These are phyloP conservation scores for Massarina eburnea DNA, from an alignment of 2,329 filamentous ascomycete genomes.

Conservation along the genomic window DNA sequence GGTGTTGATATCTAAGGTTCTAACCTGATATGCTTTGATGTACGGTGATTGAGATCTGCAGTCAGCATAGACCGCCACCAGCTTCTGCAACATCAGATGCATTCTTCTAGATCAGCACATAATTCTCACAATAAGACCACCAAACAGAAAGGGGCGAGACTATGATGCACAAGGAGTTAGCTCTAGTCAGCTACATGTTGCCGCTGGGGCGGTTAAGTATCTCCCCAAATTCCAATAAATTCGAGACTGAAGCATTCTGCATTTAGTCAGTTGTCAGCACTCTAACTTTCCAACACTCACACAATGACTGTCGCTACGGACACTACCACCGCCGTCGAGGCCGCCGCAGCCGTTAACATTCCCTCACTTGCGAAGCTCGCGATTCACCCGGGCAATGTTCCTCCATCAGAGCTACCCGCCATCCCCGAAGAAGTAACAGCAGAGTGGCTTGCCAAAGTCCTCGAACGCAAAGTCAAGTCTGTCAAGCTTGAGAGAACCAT, in stretches of 20 bases:
- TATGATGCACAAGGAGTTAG: neutral
- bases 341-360: constrained; percentile 2
- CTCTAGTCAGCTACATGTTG: neutral
- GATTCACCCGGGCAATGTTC: constrained; percentile 2
- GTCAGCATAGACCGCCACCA: neutral
- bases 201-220: constrained; percentile 3
- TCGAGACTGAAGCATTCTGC: neutral
- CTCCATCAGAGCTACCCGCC: constrained; percentile 5
- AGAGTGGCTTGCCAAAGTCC: constrained; percentile 14
- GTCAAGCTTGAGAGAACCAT: constrained; percentile 11
- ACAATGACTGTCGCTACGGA: constrained; percentile 4
- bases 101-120: neutral
- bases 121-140: neutral
- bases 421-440: constrained; percentile 13
- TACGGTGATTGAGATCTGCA: neutral
- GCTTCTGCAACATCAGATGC: neutral
- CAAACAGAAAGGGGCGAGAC: neutral
- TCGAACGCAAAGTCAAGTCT: constrained; percentile 10
- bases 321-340: neutral
- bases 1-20: neutral
- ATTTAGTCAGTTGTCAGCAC: neutral
- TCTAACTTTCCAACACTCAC: neutral
- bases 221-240: neutral
- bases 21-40: constrained; percentile 1
- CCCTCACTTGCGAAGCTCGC: constrained; percentile 6